These are phyloP conservation scores for Tagetes patula DNA, from an alignment of 129 eudicot species.

Conservation along the genomic window DNA sequence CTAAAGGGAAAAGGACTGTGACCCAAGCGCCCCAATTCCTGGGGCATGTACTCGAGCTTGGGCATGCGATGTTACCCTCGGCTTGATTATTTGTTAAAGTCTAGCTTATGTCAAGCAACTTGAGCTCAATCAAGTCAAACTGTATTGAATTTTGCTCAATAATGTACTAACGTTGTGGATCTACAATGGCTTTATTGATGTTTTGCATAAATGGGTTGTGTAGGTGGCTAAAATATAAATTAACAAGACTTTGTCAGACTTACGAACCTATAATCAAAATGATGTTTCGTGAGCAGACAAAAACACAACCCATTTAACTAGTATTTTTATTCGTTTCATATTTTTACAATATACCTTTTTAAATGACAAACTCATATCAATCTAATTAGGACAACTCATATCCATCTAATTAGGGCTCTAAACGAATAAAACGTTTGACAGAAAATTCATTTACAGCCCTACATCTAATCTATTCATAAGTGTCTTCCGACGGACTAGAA, in stretches of 20 bases:
- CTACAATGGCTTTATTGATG: not conserved
- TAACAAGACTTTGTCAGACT: not conserved
- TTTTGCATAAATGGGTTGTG: not conserved
- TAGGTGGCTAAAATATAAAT: not conserved
- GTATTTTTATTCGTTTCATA: not conserved
- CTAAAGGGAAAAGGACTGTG: not conserved
- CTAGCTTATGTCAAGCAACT: not conserved
- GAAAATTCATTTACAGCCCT: too few species aligned
- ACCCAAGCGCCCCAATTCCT: too few species aligned
- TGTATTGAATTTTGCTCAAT: too few species aligned
- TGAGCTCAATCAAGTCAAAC: not conserved
- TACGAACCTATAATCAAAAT: not conserved
- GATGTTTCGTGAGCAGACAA: not conserved
- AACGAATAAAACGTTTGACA: too few species aligned
- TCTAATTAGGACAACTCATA: too few species aligned
- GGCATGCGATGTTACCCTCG: too few species aligned
- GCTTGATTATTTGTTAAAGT: too few species aligned
- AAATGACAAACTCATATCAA: not conserved
- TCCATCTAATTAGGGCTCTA: too few species aligned
- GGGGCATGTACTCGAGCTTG: too few species aligned
- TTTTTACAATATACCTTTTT: not conserved
- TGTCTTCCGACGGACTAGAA: too few species aligned
- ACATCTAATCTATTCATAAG: too few species aligned
- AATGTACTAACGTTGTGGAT: not conserved
- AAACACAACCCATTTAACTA: not conserved